Evolutionary conservation across 2,329 filamentous ascomycete species (phyloP).

Genomic region (Arthrobotrys musiformis): DNA sequence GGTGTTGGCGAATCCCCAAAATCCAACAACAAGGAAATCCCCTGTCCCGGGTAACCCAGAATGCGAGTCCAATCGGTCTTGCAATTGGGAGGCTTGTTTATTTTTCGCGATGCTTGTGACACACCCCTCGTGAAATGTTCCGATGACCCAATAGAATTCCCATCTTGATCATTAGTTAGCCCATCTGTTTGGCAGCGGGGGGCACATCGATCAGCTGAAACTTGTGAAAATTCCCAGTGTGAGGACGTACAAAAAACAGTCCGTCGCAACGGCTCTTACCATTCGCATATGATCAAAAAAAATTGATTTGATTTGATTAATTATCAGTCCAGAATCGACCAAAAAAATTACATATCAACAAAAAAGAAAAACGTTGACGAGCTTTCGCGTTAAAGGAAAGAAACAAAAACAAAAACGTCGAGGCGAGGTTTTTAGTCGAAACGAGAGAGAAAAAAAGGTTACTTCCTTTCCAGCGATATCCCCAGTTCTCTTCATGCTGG

Average conservation of each 20-base stretch:
- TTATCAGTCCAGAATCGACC: neutral
- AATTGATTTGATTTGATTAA: neutral
- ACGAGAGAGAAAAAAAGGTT: neutral
- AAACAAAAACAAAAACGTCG: neutral
- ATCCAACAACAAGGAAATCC: conserved; percentile 19
- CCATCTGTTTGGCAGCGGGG: neutral
- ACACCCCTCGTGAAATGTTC: conserved; percentile 13
- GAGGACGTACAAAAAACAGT: too few relatives aligned
- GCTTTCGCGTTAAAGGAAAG: neutral
- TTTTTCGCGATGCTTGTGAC: conserved; percentile 7
- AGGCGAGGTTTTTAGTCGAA: neutral
- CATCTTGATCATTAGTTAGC: neutral
- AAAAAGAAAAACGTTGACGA: neutral
- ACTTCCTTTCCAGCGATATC: neutral
- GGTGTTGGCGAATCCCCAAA: conserved; percentile 29
- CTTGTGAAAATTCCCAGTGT: neutral
- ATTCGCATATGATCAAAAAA: neutral
- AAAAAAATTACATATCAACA: neutral
- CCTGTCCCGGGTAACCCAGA: conserved; percentile 8
- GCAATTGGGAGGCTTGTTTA: too few relatives aligned
- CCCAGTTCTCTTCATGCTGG: neutral
- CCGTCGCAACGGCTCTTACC: conserved; percentile 29
- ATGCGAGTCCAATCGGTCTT: neutral
- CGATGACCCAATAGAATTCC: conserved; percentile 19
- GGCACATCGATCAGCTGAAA: neutral